Evolutionary conservation across 306 rosid species (phyloP).

Genomic region (Mimosa pudica): DNA sequence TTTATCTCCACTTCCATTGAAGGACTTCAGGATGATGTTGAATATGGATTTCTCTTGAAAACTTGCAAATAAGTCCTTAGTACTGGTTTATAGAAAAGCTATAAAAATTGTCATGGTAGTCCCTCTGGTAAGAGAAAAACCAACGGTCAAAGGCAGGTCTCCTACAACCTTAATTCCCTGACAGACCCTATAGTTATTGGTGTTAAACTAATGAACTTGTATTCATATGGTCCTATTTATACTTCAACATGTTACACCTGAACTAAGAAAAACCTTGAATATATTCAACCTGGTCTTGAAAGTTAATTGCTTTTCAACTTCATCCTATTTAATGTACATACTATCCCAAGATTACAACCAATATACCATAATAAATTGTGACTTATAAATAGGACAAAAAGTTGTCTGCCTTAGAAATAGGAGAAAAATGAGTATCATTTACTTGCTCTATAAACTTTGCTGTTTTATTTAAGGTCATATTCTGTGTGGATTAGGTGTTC

Average conservation of each 20-base stretch:
- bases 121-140: not conserved
- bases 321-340: too few species aligned
- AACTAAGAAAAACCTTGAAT: too few species aligned
- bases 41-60: not conserved
- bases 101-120: not conserved
- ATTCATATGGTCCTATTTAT: too few species aligned
- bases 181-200: not conserved
- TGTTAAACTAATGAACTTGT: not conserved
- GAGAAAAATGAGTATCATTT: too few species aligned
- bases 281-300: too few species aligned
- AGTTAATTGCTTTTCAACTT: too few species aligned
- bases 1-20: not conserved
- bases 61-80: not conserved
- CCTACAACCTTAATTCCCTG: not conserved
- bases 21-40: not conserved
- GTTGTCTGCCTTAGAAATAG: too few species aligned
- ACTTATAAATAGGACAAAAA: too few species aligned
- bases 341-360: too few species aligned
- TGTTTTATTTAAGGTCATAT: constrained; percentile 24
- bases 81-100: not conserved
- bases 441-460: constrained; percentile 15
- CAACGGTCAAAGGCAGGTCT: not conserved
- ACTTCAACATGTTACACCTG: too few species aligned
- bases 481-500: constrained; percentile 65
- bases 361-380: too few species aligned